Evolutionary conservation across 2,329 filamentous ascomycete genomes (phyloP), one percentile per base, ranked within the genome.

Genomic region (Colletotrichum lentis): DNA sequence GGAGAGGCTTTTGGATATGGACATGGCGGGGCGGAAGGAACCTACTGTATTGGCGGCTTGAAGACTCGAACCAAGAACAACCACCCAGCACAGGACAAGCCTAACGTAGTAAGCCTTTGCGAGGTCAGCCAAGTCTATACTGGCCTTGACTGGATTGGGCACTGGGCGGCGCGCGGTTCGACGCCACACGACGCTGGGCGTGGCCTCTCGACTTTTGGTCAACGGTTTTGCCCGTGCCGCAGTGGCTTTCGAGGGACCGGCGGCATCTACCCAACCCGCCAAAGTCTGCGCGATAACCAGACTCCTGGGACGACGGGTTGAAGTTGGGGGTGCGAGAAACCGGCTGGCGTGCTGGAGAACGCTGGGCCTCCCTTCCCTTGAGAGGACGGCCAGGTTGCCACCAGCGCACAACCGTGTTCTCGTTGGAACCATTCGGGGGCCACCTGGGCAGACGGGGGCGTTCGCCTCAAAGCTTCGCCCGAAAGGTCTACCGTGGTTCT

Each of bases 391-490:
- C 59, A 27, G 41, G 35, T 37, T 52, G 31, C 35, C 58, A 52
- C 53, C 64, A 41, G 44, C 20, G 20, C 35, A 53, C 44, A 16
- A 20, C 41, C 27, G 22, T 35, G 41, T 44, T 50, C 6, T 12
- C 22, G 46, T 37, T 16, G 39, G 47, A 43, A 35, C 49, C 58
- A 50, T 24, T 58, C 52, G 27, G 46, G 54, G 61, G 54, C 27
- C 39, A 35, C 59, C 37, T 14, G 41, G 46, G 53, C 39, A 50
- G 47, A 35, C 47, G 41, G 56, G 31, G 60, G 54, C 61, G 54
- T 68, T 50, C 61, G 61, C 65, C 61, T 49, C 61, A 60, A 68
- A 68, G 65, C 65, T 64, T 68, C 65, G 53, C 44, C 11, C 18
- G 24, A 37, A 55, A 41, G 39, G 41, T 52, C 44, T 37, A 52